These are phyloP conservation scores for Aphanocladium album DNA, from an alignment of 2,329 filamentous ascomycete genomes.

Conservation along the genomic window DNA sequence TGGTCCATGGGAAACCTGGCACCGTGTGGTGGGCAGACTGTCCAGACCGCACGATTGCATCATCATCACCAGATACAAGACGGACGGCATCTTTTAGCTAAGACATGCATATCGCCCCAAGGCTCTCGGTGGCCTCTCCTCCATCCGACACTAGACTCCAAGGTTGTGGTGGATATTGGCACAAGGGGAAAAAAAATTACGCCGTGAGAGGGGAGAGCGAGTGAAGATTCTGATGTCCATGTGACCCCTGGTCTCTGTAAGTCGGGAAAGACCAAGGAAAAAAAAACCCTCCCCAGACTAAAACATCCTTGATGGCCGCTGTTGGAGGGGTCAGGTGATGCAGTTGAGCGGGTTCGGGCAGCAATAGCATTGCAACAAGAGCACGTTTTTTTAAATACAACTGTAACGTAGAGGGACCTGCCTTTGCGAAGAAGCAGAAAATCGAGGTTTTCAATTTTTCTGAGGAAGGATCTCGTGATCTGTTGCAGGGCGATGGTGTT, in stretches of 20 bases:
- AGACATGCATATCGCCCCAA: background rate
- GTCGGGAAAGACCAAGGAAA: background rate
- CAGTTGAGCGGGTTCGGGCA: background rate
- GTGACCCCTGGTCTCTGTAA: background rate
- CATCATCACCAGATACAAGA: background rate
- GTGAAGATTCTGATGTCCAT: background rate
- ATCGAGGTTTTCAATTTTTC: background rate
- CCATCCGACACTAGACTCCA: too few relatives aligned
- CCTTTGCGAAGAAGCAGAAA: background rate
- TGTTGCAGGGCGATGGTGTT: background rate
- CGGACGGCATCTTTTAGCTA: background rate
- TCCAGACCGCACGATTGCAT: background rate
- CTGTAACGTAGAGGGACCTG: background rate
- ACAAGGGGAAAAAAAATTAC: too few relatives aligned
- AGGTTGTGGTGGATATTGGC: too few relatives aligned
- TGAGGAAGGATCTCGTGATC: background rate
- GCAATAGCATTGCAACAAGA: background rate
- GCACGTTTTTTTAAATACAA: background rate
- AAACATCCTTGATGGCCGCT: too few relatives aligned
- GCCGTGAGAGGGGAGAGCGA: too few relatives aligned
- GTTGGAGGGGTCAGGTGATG: background rate
- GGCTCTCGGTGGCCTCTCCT: background rate
- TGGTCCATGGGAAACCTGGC: too few relatives aligned
- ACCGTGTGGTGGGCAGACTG: too few relatives aligned
- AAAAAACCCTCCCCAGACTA: background rate